Evolutionary conservation across 1,139 yeast genomes (phyloP), one percentile per base, ranked within the genome.

Genomic region (Geotrichum aggregatum): DNA sequence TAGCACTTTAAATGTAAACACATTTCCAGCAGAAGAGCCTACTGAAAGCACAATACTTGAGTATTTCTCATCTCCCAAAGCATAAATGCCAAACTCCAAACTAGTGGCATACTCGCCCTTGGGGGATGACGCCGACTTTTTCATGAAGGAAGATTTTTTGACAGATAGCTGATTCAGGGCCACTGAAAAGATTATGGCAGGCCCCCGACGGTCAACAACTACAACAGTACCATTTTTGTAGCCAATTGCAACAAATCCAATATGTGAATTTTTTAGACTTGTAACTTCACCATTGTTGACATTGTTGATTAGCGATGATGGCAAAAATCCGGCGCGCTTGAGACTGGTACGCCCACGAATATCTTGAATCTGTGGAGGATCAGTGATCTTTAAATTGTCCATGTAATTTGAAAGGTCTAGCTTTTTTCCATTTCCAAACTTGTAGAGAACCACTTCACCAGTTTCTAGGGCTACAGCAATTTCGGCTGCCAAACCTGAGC

Each of bases 211-310:
- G 68, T 92, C 98, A 57, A 94, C 72, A 0, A 92, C 83, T 2
- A 84, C 70, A 31, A 92, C 61, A 41, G 82, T 76, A 22, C 98
- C 98, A 13, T 84, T 79, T 47, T 77, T 77, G 66, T 87, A 89
- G 0, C 87, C 96, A 47, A 87, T 73, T 0, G 89, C 95, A 3
- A 86, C 87, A 71, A 92, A 89, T 0, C 97, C 97, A 48, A 88
- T 75, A 58, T 85, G 79, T 58, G 91, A 83, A 67, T 86, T 78
- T 52, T 77, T 76, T 47, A 91, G 61, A 1, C 87, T 78, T 0
- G 91, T 74, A 3, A 86, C 82, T n/a, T 69, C 64, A 8, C 69
- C 72, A 40, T 66, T 61, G 19, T 52, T 50, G 7, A 60, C 52
- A 0, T 77, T 71, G 50, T 76, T 75, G 1, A 86, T 63, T n/a